Conservation (phyloP, 1,284 basidiomycete species). For the Hypsizygus ulmarius region DNA sequence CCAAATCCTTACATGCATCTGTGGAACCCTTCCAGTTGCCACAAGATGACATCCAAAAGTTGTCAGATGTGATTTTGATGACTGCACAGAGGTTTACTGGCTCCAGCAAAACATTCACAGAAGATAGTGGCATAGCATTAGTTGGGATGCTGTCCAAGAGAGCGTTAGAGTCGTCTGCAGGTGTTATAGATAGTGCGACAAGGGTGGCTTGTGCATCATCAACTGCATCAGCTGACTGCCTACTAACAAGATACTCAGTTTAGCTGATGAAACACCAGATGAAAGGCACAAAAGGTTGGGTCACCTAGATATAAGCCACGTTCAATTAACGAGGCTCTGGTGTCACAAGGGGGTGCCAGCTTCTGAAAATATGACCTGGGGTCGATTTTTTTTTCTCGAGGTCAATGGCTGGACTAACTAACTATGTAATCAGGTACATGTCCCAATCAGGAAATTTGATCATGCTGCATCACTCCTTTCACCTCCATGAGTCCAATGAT, state of each 20-base stretch:
- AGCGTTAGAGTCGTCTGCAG: too few relatives aligned
- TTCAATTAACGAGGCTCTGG: neutral
- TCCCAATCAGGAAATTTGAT: too few relatives aligned
- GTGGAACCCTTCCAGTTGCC: constrained; percentile 1
- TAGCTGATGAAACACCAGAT: neutral
- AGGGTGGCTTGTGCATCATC: constrained; percentile 3
- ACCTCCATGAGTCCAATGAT: too few relatives aligned
- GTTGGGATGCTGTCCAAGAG: too few relatives aligned
- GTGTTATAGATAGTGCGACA: too few relatives aligned
- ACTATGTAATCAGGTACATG: too few relatives aligned
- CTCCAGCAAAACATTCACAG: neutral
- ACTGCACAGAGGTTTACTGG: neutral
- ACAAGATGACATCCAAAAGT: constrained; percentile 4
- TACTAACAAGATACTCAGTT: neutral
- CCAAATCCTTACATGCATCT: neutral
- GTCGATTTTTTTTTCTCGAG: too few relatives aligned
- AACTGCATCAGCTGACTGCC: constrained; percentile 1
- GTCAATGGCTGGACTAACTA: too few relatives aligned
- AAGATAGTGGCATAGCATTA: too few relatives aligned
- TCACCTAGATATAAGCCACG: neutral
- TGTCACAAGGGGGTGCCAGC: too few relatives aligned
- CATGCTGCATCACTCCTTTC: too few relatives aligned
- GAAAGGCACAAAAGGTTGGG: neutral
- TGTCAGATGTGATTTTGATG: neutral
- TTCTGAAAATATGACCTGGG: too few relatives aligned